Conservation (phyloP, 352 stramenopile genomes). For the Chrysophaeum taylorii region DNA sequence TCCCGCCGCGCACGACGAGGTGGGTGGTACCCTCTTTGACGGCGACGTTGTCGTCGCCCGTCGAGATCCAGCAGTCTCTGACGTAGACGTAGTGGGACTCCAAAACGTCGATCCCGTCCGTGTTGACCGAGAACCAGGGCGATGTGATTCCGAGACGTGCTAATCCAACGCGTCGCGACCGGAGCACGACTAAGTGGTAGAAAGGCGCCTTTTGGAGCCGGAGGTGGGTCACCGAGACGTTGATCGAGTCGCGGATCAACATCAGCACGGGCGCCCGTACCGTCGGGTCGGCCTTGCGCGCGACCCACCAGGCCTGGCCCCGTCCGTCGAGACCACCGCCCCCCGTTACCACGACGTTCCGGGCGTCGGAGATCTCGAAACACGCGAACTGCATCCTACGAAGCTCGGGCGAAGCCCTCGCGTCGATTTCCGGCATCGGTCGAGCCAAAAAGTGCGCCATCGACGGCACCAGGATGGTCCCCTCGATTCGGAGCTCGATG, state of each 20-base stretch:
- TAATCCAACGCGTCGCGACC: neutral
- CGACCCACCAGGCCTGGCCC: neutral
- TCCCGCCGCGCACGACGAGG: conserved; percentile 1
- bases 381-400: conserved; percentile 8
- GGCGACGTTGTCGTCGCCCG: conserved; percentile 13
- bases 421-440: too few species aligned
- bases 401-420: neutral
- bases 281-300: neutral
- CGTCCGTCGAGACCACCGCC: neutral
- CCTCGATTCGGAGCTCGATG: conserved; percentile 6
- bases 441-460: neutral
- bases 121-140: neutral
- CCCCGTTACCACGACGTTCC: neutral
- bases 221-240: neutral
- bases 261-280: neutral
- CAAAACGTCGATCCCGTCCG: conserved; percentile 10
- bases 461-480: neutral
- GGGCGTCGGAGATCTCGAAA: neutral
- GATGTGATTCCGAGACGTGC: neutral
- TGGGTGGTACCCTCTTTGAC: neutral
- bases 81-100: neutral
- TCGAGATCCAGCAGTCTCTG: conserved; percentile 1
- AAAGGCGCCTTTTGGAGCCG: neutral
- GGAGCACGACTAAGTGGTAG: conserved; percentile 10
- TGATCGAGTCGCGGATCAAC: neutral